Conservation (phyloP, 2,329 filamentous ascomycete genomes). For the Trichoderma sp. region DNA sequence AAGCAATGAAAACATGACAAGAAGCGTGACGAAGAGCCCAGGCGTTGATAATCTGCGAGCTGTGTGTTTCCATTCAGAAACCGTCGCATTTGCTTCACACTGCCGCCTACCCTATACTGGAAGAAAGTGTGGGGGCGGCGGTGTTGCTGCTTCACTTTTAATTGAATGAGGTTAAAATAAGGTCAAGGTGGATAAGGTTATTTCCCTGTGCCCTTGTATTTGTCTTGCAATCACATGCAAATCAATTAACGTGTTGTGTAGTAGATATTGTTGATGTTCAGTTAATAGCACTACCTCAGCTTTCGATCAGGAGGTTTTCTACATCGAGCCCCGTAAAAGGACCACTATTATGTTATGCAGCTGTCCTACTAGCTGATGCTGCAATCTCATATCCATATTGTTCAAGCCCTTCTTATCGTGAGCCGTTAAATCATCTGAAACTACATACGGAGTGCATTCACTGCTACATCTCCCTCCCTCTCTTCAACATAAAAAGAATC, state of each 20-base stretch:
- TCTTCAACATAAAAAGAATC: not conserved
- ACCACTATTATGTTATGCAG: not conserved
- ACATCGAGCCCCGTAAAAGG: not conserved
- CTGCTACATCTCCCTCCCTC: too few relatives aligned
- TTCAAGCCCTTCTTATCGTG: not conserved
- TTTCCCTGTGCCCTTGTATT: not conserved
- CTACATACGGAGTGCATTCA: too few relatives aligned
- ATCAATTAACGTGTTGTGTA: too few relatives aligned
- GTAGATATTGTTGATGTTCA: too few relatives aligned
- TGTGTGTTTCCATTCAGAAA: not conserved
- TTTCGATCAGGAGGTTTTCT: not conserved
- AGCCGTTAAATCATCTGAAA: not conserved
- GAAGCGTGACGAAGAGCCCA: not conserved
- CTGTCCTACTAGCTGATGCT: not conserved
- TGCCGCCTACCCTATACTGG: conserved; percentile 10
- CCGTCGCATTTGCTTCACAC: not conserved
- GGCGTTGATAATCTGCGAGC: not conserved
- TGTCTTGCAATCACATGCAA: not conserved
- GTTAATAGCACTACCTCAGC: not conserved
- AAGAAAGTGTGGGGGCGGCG: not conserved
- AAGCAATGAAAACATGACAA: not conserved
- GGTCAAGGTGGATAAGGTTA: not conserved
- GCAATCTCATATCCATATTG: not conserved
- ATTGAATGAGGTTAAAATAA: not conserved
- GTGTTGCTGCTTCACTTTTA: not conserved